Conservation (phyloP, 2,329 filamentous ascomycete genomes). For the Drechslera avenae region DNA sequence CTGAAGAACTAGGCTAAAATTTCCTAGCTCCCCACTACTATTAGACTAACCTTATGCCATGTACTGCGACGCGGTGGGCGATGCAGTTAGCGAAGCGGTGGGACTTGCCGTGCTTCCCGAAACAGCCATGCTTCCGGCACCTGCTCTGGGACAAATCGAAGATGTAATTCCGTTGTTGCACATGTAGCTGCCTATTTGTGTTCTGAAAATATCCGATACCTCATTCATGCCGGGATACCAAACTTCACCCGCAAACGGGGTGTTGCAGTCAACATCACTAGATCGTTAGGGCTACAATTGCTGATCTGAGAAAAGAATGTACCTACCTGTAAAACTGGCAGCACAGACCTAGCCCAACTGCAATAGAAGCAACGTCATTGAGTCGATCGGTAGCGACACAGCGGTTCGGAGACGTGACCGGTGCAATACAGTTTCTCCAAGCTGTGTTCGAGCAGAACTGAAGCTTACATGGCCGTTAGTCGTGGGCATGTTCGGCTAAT, state of each 20-base stretch:
- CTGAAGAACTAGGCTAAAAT: too few relatives aligned
- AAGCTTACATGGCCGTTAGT: constrained; percentile 7
- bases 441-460: constrained; percentile 7
- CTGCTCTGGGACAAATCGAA: constrained; percentile 5
- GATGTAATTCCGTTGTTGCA: constrained; percentile 11
- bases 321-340: background rate
- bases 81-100: too few relatives aligned
- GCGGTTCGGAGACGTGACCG: background rate
- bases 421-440: background rate
- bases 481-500: background rate
- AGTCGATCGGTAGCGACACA: background rate
- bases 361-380: background rate
- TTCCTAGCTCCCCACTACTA: too few relatives aligned
- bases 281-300: constrained; percentile 4
- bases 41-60: too few relatives aligned
- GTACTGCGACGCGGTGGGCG: background rate
- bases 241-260: background rate
- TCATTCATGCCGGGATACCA: constrained; percentile 10
- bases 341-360: background rate
- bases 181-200: constrained; percentile 14
- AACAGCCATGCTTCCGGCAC: background rate
- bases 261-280: constrained; percentile 10
- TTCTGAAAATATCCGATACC: constrained; percentile 8
- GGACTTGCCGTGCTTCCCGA: background rate
- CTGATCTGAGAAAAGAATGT: background rate